These are phyloP conservation scores for Capsicum rhomboideum DNA, from an alignment of 257 asterid species.

Conservation along the genomic window DNA sequence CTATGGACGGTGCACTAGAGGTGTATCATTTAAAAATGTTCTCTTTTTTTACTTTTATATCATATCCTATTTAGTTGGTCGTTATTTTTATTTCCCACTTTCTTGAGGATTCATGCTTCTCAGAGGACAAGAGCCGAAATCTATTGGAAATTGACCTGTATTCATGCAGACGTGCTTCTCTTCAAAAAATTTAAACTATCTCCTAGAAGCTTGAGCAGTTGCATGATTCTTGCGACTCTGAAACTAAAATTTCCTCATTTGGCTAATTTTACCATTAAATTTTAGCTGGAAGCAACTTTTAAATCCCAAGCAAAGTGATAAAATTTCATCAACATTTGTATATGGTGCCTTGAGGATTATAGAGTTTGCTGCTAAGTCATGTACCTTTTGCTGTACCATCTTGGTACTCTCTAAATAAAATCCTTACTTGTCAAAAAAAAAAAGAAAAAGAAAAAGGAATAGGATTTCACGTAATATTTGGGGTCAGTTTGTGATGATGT, in stretches of 20 bases:
- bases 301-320: neutral
- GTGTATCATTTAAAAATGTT: neutral
- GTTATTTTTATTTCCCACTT: neutral
- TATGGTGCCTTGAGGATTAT: neutral
- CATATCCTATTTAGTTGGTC: neutral
- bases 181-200: neutral
- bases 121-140: neutral
- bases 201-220: neutral
- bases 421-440: too few relatives aligned
- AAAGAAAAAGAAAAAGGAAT: too few relatives aligned
- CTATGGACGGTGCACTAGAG: neutral
- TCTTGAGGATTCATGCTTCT: neutral
- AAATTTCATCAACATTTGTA: neutral
- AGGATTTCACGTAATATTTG: neutral
- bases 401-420: too few relatives aligned
- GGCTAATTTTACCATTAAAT: neutral
- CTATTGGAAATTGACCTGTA: neutral
- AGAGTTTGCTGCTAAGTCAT: too few relatives aligned
- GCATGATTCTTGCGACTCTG: neutral
- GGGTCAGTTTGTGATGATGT: neutral
- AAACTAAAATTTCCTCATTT: neutral
- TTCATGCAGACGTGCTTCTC: neutral
- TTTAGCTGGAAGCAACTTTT: neutral
- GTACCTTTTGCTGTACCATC: too few relatives aligned
- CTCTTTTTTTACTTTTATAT: neutral